Conservation (phyloP, 306 rosid species). For the Prosopis cineraria region DNA sequence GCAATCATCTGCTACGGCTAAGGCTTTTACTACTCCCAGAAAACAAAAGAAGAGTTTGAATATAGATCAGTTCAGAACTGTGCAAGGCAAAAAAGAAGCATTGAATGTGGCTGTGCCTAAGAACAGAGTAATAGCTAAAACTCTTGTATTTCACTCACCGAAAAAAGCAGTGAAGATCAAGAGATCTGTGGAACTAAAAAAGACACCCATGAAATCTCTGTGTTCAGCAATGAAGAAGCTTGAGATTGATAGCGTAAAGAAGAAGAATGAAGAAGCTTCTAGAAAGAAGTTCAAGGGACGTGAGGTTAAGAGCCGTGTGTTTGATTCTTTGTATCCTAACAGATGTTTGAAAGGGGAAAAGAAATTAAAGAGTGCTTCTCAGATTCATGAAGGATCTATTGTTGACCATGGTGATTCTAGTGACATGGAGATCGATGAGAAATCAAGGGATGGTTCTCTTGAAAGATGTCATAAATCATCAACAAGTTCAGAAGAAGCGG, state of each 20-base stretch:
- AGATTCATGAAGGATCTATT: conserved; percentile 38
- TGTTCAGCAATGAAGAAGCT: conserved; percentile 84
- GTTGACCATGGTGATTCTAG: conserved; percentile 43
- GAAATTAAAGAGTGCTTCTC: background rate
- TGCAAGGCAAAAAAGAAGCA: conserved; percentile 63
- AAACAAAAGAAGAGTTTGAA: conserved; percentile 61
- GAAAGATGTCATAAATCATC: conserved; percentile 42
- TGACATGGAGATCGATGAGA: conserved; percentile 65
- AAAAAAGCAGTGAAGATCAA: conserved; percentile 52
- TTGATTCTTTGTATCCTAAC: conserved; percentile 55
- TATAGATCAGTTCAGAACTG: conserved; percentile 69
- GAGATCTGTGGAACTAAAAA: conserved; percentile 54
- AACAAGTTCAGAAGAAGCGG: conserved; percentile 39
- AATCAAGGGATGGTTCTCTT: conserved; percentile 54
- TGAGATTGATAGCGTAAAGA: conserved; percentile 61
- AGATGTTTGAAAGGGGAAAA: conserved; percentile 43
- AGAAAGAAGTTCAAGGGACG: conserved; percentile 67
- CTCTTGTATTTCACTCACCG: conserved; percentile 80
- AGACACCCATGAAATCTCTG: conserved; percentile 56
- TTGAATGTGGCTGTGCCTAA: conserved; percentile 53
- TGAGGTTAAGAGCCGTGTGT: conserved; percentile 88
- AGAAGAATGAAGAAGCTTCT: conserved; percentile 47
- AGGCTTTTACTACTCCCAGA: conserved; percentile 84
- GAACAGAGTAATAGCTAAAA: conserved; percentile 62
- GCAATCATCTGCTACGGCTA: conserved; percentile 48